Evolutionary conservation across 352 stramenopile genomes (phyloP).

Genomic region (Globisporangium spiculum): DNA sequence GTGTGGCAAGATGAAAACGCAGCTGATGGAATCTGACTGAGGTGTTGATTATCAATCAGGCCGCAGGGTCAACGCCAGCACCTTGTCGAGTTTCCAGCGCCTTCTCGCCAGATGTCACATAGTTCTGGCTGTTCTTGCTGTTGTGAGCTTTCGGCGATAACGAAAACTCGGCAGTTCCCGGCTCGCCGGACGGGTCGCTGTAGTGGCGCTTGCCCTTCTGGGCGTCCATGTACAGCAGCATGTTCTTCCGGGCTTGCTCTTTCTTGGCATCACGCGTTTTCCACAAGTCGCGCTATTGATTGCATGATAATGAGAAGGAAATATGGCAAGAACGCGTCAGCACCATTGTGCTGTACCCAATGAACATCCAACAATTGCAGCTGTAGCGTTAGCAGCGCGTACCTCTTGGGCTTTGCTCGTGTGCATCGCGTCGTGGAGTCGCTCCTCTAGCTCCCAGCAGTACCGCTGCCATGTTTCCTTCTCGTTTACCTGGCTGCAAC

Average conservation of each 20-base stretch:
- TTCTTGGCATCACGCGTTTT: slow-evolving; percentile 63
- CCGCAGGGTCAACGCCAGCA: neutral
- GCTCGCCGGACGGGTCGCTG: slow-evolving; percentile 1
- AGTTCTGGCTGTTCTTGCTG: neutral
- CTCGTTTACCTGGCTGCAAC: slow-evolving; percentile 56
- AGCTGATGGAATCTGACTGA: neutral
- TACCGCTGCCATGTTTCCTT: slow-evolving; percentile 78
- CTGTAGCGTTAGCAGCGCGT: neutral
- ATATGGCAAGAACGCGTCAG: neutral
- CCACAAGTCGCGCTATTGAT: slow-evolving; percentile 47
- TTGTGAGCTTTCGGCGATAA: neutral
- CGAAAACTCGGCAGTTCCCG: neutral
- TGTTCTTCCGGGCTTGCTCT: slow-evolving; percentile 63
- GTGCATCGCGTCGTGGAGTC: slow-evolving; percentile 51
- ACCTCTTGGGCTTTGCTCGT: slow-evolving; percentile 60
- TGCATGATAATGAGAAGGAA: neutral
- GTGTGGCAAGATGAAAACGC: neutral
- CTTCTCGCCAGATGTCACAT: neutral
- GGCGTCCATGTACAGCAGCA: slow-evolving; percentile 69
- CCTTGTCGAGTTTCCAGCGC: neutral
- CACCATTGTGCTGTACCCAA: neutral
- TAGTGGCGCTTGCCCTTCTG: slow-evolving; percentile 68
- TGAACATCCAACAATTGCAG: neutral
- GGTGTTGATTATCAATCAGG: neutral
- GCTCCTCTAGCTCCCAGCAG: slow-evolving; percentile 74